Percentiles rank a stretch among this genome's conserved stretches.
Conservation (phyloP, 306 rosid genomes). For the Cucumis cinereus region DNA sequence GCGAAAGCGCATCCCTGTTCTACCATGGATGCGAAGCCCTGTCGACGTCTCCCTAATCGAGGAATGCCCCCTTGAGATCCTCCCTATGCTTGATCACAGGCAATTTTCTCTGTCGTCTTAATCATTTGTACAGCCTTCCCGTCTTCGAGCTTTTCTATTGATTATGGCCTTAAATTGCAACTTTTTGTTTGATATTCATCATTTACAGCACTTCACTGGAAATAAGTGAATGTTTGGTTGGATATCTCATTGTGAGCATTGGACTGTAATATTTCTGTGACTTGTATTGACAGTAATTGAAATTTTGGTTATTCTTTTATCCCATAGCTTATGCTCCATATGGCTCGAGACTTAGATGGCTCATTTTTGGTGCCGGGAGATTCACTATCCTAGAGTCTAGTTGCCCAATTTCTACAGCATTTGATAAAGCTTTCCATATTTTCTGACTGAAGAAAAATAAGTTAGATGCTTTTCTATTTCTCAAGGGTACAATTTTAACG, state of each 20-base stretch:
- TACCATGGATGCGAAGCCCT: slow-evolving; percentile 96
- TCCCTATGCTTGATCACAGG: slow-evolving; percentile 55
- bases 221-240: background rate
- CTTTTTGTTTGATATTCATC: background rate
- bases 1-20: slow-evolving; percentile 32
- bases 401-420: background rate
- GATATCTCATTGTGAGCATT: background rate
- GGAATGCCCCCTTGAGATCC: slow-evolving; percentile 30
- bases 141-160: background rate
- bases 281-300: background rate
- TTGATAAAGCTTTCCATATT: background rate
- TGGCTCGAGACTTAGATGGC: background rate
- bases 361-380: background rate
- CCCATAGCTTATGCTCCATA: background rate
- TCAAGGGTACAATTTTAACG: background rate
- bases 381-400: background rate
- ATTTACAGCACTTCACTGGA: background rate
- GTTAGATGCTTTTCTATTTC: background rate
- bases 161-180: background rate
- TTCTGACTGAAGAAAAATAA: background rate
- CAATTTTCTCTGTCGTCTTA: background rate
- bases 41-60: slow-evolving; percentile 38
- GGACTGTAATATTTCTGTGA: background rate
- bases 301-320: background rate
- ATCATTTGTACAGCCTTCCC: background rate